A percentile compares a stretch with the other conserved stretches of the same genome.
Evolutionary conservation across 2,329 filamentous ascomycete genomes (phyloP).

Genomic region (Nemania sp.): DNA sequence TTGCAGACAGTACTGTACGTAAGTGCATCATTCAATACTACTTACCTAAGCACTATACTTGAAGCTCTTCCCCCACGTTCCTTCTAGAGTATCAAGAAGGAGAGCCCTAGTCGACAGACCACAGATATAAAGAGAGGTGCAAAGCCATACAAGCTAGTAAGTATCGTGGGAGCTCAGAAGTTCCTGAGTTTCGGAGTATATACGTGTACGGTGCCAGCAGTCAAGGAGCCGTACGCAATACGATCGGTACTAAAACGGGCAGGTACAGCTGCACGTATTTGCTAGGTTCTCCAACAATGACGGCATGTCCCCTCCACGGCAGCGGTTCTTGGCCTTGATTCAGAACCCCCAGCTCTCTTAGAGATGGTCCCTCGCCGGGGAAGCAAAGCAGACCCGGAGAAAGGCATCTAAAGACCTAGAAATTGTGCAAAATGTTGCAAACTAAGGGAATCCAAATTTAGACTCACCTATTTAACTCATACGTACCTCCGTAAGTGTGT

Average conservation of each 20-base stretch:
- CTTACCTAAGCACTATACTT: background rate
- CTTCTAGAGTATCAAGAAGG: background rate
- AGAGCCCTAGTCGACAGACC: background rate
- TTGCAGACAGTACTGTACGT: background rate
- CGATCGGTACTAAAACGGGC: conserved; percentile 20
- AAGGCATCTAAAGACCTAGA: background rate
- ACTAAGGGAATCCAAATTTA: background rate
- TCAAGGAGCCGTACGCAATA: conserved; percentile 5
- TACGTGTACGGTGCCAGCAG: background rate
- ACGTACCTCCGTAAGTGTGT: background rate
- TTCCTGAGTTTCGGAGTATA: background rate
- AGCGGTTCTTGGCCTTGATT: conserved; percentile 25
- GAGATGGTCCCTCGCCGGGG: background rate
- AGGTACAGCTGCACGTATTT: conserved; percentile 16
- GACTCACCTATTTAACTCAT: background rate
- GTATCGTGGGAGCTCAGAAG: background rate
- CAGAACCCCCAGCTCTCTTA: conserved; percentile 3
- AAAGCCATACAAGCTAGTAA: background rate
- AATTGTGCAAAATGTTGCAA: background rate
- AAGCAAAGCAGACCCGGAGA: background rate
- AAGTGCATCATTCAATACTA: background rate
- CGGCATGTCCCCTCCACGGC: conserved; percentile 29
- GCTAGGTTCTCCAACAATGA: conserved; percentile 31
- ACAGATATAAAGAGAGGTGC: background rate
- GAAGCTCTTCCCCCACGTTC: background rate